phyloP scores from a whole-genome alignment of 148 eudicot genomes.

The Hydrangea macrophylla region DNA sequence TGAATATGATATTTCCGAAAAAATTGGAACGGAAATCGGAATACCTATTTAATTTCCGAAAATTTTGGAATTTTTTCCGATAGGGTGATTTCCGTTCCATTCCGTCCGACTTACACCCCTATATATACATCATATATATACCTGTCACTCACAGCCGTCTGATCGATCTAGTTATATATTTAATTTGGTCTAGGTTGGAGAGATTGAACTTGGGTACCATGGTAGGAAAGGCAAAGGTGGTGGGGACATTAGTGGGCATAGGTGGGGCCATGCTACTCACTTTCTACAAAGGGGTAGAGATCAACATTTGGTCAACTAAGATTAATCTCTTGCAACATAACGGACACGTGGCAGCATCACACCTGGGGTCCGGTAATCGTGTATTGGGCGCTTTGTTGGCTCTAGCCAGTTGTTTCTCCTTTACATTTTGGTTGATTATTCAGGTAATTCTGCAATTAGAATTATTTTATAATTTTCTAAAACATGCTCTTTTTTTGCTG shows the following conservation, averaged over 20 bases:
- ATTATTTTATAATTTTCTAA: too few species aligned
- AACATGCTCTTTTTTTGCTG: too few species aligned
- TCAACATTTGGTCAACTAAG: constrained; percentile 36
- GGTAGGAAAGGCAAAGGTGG: constrained; percentile 49
- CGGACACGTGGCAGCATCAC: not conserved
- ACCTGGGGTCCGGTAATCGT: constrained; percentile 8
- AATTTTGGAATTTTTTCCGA: too few species aligned
- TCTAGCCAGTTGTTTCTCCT: constrained; percentile 25
- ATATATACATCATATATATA: too few species aligned
- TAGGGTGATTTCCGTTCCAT: too few species aligned
- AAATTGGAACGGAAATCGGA: too few species aligned
- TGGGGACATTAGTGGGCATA: constrained; percentile 47
- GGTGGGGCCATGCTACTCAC: constrained; percentile 62
- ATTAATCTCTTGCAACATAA: constrained; percentile 25
- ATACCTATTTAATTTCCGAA: too few species aligned
- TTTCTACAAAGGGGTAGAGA: too few species aligned
- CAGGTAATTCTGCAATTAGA: constrained; percentile 31
- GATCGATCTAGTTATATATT: not conserved
- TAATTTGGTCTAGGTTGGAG: too few species aligned
- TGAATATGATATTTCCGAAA: too few species aligned
- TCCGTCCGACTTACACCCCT: too few species aligned
- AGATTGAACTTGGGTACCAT: too few species aligned
- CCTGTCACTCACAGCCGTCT: not conserved
- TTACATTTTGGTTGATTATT: constrained; percentile 43
- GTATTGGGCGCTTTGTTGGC: constrained; percentile 34